phyloP scores from a whole-genome alignment of 257 asterid species.

The Gentiana straminea region DNA sequence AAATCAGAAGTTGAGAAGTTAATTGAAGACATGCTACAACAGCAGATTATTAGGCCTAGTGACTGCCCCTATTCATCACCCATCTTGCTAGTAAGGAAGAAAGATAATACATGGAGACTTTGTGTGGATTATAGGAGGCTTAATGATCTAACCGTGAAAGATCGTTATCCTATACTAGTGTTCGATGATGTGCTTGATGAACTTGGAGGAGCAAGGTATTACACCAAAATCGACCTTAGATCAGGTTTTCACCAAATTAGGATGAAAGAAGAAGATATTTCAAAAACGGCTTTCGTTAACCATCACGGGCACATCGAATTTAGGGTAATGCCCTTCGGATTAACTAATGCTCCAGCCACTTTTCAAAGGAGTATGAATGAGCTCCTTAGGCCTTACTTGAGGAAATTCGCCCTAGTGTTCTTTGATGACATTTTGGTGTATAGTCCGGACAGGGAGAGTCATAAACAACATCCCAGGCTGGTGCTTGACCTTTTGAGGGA shows the following conservation, averaged over 20 bases:
- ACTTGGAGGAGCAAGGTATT: background rate
- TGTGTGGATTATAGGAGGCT: too few relatives aligned
- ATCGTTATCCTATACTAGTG: slow-evolving; percentile 7
- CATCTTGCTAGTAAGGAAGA: slow-evolving; percentile 3
- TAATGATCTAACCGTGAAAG: too few relatives aligned
- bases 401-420: background rate
- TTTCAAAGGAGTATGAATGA: background rate
- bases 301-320: slow-evolving; percentile 6
- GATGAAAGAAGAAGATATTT: background rate
- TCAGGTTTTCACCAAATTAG: too few relatives aligned
- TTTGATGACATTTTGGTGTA: too few relatives aligned
- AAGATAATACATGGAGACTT: slow-evolving; percentile 1
- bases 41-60: background rate
- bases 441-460: too few relatives aligned
- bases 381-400: too few relatives aligned
- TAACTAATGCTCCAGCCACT: too few relatives aligned
- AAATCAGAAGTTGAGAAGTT: background rate
- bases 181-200: slow-evolving; percentile 6
- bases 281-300: background rate
- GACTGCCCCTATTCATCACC: background rate
- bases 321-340: too few relatives aligned
- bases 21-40: too few relatives aligned
- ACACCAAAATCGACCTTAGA: background rate
- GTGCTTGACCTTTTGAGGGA: too few relatives aligned
- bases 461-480: too few relatives aligned